Base-by-base conservation (phyloP, 2,329 filamentous ascomycete species). In the Aspergillus quadricinctus region DNA sequence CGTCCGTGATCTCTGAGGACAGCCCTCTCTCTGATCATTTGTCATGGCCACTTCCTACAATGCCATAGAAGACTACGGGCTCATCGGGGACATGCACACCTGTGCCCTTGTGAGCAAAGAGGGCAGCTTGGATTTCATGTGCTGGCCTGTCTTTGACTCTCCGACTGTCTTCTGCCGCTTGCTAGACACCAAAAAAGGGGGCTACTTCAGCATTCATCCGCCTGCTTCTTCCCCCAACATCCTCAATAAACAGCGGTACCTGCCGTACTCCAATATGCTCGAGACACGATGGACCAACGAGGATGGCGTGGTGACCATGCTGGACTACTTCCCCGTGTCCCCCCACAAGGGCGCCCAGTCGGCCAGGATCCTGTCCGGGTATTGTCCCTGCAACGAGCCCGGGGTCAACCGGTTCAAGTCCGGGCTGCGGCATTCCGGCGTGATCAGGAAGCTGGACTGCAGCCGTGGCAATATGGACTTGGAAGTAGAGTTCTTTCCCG, bases 1-100 rank as follows among this genome's bases (percentile, higher is more conserved):
- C 23, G 14, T 25, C 21, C 19, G 21, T 46, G 43, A 46, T 46
- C 43, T 25, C 21, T 25, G 21, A 35, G 14, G 14, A 14, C 43
- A 14, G 4, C 23, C 21, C 10, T 14, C 11, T 23, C 21, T 17
- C 43, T 46, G 19, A 46, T 46, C 43, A 46, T 46, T 46, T 21
- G 43, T 14, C 43, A 46, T 46, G 43, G 21, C 43, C 14, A 52
- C 50, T 7, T 46, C 49, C 28, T 73, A 73, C 53, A 65, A 62
- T 55, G 68, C 72, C 49, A 88, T 90, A 61, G 88, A 91, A 68
- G 84, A 91, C 72, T 91, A 91, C 78, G 88, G 88, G 54, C 81
- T 92, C 72, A 89, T 92, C 64, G 88, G 88, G 25, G 90, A 91
- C 67, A 90, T 92, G 88, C 82, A 86, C 65, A 92, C 88, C 1